Evolutionary conservation across 495 filamentous ascomycete species (phyloP).

Genomic region (Parathielavia appendiculata): DNA sequence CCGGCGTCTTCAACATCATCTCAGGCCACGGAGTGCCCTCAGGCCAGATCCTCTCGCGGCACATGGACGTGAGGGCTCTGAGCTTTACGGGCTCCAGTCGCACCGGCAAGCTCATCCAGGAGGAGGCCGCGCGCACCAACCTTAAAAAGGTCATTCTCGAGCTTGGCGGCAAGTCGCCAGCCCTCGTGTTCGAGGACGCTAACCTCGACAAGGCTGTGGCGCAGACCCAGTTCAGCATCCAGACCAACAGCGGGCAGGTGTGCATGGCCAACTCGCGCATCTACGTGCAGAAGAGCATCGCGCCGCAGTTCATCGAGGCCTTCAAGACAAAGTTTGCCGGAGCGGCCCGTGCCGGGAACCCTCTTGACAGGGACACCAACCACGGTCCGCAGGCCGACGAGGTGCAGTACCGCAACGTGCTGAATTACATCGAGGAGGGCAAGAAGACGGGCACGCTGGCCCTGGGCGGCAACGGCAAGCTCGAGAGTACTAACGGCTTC

Average conservation of each 20-base stretch:
- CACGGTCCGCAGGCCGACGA: slow-evolving; percentile 55
- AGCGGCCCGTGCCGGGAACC: slow-evolving; percentile 56
- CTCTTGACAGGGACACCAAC: slow-evolving; percentile 57
- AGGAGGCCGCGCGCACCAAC: slow-evolving; percentile 39
- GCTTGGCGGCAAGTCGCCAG: slow-evolving; percentile 73
- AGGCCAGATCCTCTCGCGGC: slow-evolving; percentile 49
- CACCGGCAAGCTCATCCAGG: slow-evolving; percentile 43
- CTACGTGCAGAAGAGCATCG: slow-evolving; percentile 59
- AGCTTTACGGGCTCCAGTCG: slow-evolving; percentile 52
- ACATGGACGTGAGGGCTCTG: slow-evolving; percentile 50
- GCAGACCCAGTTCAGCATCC: slow-evolving; percentile 65
- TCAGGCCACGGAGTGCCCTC: slow-evolving; percentile 50
- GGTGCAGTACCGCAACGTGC: slow-evolving; percentile 34
- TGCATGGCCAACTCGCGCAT: slow-evolving; percentile 76
- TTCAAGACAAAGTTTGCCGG: slow-evolving; percentile 54
- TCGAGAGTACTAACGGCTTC: slow-evolving; percentile 30
- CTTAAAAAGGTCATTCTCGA: slow-evolving; percentile 80
- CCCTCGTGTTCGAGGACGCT: slow-evolving; percentile 65
- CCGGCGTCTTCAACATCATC: slow-evolving; percentile 54
- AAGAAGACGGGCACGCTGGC: slow-evolving; percentile 31
- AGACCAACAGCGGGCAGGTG: slow-evolving; percentile 68
- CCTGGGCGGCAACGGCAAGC: slow-evolving; percentile 26
- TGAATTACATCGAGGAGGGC: slow-evolving; percentile 34
- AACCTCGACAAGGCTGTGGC: slow-evolving; percentile 65
- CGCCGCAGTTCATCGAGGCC: slow-evolving; percentile 52